A percentile compares a stretch with the other conserved stretches of the same genome.
Evolutionary conservation across 805 yeast genomes (phyloP).

Genomic region (Lipomyces yamanashiensis): DNA sequence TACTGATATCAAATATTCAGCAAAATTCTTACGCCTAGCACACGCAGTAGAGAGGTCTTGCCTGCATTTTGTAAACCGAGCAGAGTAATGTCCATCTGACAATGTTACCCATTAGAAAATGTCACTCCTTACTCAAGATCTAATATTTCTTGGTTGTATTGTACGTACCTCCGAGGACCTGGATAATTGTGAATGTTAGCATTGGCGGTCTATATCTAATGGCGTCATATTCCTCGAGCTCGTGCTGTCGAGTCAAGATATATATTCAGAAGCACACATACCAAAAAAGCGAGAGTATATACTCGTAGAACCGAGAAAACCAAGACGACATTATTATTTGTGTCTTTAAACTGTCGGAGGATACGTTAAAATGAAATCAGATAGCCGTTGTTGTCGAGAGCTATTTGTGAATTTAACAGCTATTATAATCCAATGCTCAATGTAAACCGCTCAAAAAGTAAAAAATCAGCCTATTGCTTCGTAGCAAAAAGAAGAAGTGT

Average conservation of each 20-base stretch:
- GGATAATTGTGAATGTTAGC: not conserved
- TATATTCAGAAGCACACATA: slow-evolving; percentile 17
- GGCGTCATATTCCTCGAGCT: not conserved
- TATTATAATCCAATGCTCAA: too few species aligned
- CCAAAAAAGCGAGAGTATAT: slow-evolving; percentile 45
- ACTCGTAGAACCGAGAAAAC: slow-evolving; percentile 41
- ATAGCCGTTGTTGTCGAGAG: too few species aligned
- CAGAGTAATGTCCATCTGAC: slow-evolving; percentile 45
- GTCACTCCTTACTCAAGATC: not conserved
- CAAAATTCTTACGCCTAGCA: slow-evolving; percentile 40
- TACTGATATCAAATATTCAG: not conserved
- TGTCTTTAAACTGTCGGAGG: not conserved
- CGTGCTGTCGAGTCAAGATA: not conserved
- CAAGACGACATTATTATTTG: slow-evolving; percentile 9
- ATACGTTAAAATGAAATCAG: not conserved
- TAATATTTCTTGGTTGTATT: too few species aligned
- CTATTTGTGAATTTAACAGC: too few species aligned
- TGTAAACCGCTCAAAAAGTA: not conserved
- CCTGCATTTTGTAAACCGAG: slow-evolving; percentile 49
- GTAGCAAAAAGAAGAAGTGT: too few species aligned
- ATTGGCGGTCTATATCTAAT: not conserved
- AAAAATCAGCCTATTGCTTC: not conserved
- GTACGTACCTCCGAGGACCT: slow-evolving; percentile 42
- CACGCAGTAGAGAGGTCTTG: slow-evolving; percentile 46
- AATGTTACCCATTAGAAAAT: not conserved